These are phyloP conservation scores for Micractinium sp. DNA, from an alignment of 139 green algal species.

Conservation along the genomic window DNA sequence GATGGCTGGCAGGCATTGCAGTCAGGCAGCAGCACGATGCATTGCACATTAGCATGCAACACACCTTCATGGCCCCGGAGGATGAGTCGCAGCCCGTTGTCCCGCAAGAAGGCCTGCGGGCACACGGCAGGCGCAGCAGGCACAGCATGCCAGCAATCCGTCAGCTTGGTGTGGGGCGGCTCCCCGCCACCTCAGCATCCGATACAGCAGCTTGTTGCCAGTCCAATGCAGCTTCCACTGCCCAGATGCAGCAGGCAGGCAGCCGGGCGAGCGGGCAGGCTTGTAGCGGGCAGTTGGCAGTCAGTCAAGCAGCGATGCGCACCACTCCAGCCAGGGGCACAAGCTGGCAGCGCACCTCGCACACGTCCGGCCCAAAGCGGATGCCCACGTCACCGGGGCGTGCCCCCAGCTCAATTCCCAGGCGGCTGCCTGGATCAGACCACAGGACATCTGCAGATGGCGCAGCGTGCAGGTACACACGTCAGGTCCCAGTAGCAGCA, in stretches of 20 bases:
- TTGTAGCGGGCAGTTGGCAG: no score
- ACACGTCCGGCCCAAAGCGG: conserved; percentile 89
- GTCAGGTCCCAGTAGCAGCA: no score
- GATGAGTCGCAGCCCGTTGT: conserved; percentile 68
- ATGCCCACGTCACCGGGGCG: conserved; percentile 84
- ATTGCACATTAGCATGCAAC: neutral
- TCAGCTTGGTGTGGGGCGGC: no score
- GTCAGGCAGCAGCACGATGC: neutral
- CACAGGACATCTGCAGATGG: conserved; percentile 77
- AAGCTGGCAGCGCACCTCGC: conserved; percentile 72
- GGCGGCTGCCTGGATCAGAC: conserved; percentile 74
- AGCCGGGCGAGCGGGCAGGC: no score
- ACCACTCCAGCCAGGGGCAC: no score
- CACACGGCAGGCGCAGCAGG: neutral
- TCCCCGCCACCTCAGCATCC: no score
- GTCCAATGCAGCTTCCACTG: no score
- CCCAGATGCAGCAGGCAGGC: no score
- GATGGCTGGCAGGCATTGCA: neutral
- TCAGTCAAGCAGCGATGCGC: no score
- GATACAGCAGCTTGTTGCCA: no score
- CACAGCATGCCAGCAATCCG: no score
- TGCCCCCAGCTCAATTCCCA: conserved; percentile 80
- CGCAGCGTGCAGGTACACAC: no score
- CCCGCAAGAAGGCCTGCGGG: conserved; percentile 57
- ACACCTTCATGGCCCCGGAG: conserved; percentile 77